Evolutionary conservation across 1,139 yeast genomes (phyloP), one percentile per base, ranked within the genome.

Genomic region (Candida tropicalis): DNA sequence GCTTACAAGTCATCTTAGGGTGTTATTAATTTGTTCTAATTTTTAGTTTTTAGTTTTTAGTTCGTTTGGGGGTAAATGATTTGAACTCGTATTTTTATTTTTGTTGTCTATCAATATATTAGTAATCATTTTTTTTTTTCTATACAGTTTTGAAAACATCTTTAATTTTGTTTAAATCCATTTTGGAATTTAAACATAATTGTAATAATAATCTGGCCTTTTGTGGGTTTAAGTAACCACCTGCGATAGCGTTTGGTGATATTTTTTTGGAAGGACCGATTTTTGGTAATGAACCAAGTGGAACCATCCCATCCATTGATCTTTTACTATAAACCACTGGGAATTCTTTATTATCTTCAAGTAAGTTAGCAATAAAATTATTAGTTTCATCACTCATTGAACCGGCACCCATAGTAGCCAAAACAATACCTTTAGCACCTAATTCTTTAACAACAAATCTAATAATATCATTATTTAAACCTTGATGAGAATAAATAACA

Each of bases 341-440:
- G 31, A 80, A 65, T 13, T 63, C 54, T 37, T 67, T 56, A 23
- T 61, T 55, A 12, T 59, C 49, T 15, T 22, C 20, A 16, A 53
- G 38, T 24, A 72, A 54, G 34, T 64, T 62, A 36, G 65, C 59
- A 37, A 76, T 48, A 13, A 62, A 63, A 36, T 69, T 65, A 52
- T 79, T 80, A 2, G 84, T 78, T 12, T 57, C 60, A 11, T 73
- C 77, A 22, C 81, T 70, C 64, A 83, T 63, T 2, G 86, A 79
- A 0, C 89, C 89, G 0, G 88, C 87, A 28, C 89, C 89, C 77
- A 82, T 78, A 3, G 87, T 80, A 0, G 88, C 89, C 39, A 83
- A 64, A 1, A 83, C 80, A 17, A 83, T 58, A 2, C 88, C 89
- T 47, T 70, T 63, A 3, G 72, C 68, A 6, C 65, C 66, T 53